phyloP scores from a whole-genome alignment of 768 basidiomycete genomes.

The Mycena venus region DNA sequence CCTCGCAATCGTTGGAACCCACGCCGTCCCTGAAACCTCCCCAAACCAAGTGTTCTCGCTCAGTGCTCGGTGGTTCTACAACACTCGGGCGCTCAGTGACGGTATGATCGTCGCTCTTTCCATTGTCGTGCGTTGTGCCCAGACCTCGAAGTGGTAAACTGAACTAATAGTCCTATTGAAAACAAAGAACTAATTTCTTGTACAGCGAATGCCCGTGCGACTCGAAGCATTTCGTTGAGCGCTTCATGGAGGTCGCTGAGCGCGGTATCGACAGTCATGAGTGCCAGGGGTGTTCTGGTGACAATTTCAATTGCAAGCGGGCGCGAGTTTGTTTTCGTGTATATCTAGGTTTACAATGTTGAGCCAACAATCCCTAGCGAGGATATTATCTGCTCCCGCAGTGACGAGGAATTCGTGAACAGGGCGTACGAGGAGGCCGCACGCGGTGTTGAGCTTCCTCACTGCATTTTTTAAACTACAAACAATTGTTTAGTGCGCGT shows the following conservation, averaged over 20 bases:
- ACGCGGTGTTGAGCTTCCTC: constrained; percentile 1
- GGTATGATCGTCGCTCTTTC: background rate
- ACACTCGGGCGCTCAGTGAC: background rate
- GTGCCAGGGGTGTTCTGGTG: background rate
- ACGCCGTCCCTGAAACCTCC: too few relatives aligned
- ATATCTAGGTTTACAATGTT: too few relatives aligned
- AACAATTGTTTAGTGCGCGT: too few relatives aligned
- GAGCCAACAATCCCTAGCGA: background rate
- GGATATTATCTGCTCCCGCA: background rate
- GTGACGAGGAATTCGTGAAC: constrained; percentile 8
- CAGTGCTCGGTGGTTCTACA: background rate
- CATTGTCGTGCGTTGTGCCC: background rate
- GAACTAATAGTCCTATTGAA: background rate
- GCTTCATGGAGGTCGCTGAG: constrained; percentile 2
- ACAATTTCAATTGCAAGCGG: background rate
- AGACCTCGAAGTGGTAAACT: background rate
- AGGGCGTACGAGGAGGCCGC: constrained; percentile 1
- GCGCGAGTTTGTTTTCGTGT: background rate
- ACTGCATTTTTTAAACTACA: background rate
- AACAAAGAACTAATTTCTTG: background rate
- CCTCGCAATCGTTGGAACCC: background rate
- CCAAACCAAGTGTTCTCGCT: too few relatives aligned
- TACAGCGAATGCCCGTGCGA: background rate
- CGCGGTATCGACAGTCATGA: background rate
- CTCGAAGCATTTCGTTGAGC: background rate